phyloP scores from a whole-genome alignment of 768 basidiomycete genomes.

The Pleurotus citrinopileatus region DNA sequence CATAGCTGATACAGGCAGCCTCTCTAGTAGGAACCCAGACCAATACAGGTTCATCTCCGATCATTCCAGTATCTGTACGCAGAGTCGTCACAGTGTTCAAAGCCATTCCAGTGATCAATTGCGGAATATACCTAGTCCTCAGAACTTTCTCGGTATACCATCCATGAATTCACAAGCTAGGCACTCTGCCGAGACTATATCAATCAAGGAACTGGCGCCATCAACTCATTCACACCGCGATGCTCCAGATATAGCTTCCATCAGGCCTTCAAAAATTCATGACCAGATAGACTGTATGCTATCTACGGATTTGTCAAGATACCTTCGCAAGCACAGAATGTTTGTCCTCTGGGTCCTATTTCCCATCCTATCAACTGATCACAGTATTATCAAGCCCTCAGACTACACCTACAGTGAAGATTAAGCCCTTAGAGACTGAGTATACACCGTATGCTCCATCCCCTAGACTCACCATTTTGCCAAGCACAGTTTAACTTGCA shows the following conservation, averaged over 20 bases:
- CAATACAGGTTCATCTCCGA: no score
- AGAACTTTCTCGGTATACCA: no score
- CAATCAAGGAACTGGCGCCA: no score
- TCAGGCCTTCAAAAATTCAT: neutral
- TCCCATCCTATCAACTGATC: neutral
- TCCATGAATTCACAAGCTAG: no score
- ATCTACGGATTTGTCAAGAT: neutral
- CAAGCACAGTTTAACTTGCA: neutral
- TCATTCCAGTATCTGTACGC: no score
- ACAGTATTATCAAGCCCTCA: neutral
- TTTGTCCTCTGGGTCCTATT: neutral
- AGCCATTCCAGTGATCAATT: no score
- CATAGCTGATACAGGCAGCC: no score
- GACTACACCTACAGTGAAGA: neutral
- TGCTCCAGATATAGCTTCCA: neutral
- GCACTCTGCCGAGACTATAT: no score
- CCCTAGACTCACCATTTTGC: neutral
- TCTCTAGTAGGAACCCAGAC: no score
- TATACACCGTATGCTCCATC: neutral
- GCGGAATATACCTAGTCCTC: no score
- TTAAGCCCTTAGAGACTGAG: neutral
- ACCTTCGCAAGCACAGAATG: neutral
- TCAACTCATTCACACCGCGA: neutral
- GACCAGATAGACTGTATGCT: conserved; percentile 8
- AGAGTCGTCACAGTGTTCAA: no score